These are phyloP conservation scores for Capsicum baccatum DNA, from an alignment of 257 asterid genomes.

Conservation along the genomic window DNA sequence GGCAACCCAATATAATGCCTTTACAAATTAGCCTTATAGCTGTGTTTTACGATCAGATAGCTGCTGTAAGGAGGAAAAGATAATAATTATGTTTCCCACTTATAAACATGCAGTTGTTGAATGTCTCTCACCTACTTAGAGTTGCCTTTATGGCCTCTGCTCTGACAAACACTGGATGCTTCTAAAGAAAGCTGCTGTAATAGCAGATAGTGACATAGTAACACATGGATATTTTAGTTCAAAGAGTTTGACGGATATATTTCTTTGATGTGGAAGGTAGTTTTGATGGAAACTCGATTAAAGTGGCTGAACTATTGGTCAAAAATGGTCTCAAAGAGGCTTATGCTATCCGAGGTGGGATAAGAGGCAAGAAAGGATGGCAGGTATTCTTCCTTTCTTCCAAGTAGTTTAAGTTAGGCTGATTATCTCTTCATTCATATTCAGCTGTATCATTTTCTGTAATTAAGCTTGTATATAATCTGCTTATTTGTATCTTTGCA, in stretches of 20 bases:
- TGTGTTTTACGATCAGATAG: slow-evolving; percentile 7
- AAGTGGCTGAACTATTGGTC: slow-evolving; percentile 87
- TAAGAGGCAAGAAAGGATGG: slow-evolving; percentile 92
- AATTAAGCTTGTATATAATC: neutral
- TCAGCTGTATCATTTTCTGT: neutral
- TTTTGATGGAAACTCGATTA: slow-evolving; percentile 89
- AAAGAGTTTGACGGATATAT: slow-evolving; percentile 43
- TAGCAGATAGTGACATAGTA: slow-evolving; percentile 17
- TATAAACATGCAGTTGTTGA: neutral
- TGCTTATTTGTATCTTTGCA: neutral
- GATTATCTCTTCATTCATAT: slow-evolving; percentile 2
- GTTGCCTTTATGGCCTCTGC: slow-evolving; percentile 5
- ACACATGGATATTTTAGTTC: neutral
- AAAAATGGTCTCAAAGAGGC: slow-evolving; percentile 89
- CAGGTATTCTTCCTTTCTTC: slow-evolving; percentile 51
- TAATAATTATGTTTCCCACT: neutral
- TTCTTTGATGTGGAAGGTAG: slow-evolving; percentile 83
- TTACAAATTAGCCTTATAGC: neutral
- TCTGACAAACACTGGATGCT: slow-evolving; percentile 4
- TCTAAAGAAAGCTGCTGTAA: neutral
- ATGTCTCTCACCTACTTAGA: neutral
- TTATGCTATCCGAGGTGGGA: slow-evolving; percentile 89
- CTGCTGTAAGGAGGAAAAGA: neutral
- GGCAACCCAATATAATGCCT: neutral
- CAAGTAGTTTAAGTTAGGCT: slow-evolving; percentile 1